Base-by-base conservation (phyloP, 2,329 filamentous ascomycete species). In the Aspergillus quadrilineatus region DNA sequence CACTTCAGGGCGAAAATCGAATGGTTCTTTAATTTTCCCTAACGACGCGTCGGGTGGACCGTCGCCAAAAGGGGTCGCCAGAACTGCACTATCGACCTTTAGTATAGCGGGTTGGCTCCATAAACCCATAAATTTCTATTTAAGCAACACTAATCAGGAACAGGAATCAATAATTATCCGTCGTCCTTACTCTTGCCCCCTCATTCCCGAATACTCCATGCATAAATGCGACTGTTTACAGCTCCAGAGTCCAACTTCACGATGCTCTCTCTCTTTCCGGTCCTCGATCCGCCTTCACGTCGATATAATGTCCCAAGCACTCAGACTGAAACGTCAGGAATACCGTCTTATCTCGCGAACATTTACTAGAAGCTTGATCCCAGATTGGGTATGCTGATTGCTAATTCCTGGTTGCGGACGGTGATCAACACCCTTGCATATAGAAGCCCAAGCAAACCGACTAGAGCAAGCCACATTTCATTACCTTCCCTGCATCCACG, bases 1-100 rank as follows among this genome's bases (percentile, higher is more conserved):
- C n/a, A 15, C 15, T 41, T 41, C n/a, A 41, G 4, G 26, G 43
- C 28, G 43, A 26, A 37, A 15, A 42, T 30, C 26, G 37, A 43
- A 43, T 42, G 48, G 48, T 50, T 50, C 44, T 32, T 50, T 50
- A 42, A 42, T 42, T 52, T 53, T 53, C 47, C 37, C 46, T 47
- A 22, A 41, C 42, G 47, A 53, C 50, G 50, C 50, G 50, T 47
- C 44, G 15, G 12, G 26, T 41, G 43, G 44, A 29, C 36, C 14
- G 30, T 36, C 43, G 29, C 52, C 52, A 54, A 54, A 54, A 54
- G 52, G 52, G 52, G 52, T 43, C 34, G 44, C n/a, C 28, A 34
- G 41, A 48, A 41, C 36, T 26, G 36, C 44, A 48, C 52, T 54
- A 54, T 54, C 34, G 15, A 28, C 36, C 44, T 48, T 15, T 48